These are phyloP conservation scores for Glaciozyma martinii DNA, from an alignment of 768 basidiomycete genomes.

Conservation along the genomic window DNA sequence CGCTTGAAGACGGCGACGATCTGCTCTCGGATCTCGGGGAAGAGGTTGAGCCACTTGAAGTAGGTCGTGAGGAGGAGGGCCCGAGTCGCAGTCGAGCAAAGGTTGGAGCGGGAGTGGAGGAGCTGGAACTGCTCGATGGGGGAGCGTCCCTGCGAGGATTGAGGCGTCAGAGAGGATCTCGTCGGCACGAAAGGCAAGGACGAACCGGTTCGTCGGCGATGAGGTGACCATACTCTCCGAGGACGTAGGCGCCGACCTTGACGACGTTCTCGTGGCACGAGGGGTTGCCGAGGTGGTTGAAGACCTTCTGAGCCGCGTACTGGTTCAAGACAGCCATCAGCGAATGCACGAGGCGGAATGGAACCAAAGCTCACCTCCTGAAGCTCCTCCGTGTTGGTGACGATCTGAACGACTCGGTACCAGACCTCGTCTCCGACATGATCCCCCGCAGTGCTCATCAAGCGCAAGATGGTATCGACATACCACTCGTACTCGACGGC, in stretches of 20 bases:
- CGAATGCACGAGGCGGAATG: background rate
- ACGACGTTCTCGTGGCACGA: conserved; percentile 68
- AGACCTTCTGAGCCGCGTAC: conserved; percentile 87
- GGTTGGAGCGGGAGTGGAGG: conserved; percentile 88
- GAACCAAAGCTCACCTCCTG: conserved; percentile 48
- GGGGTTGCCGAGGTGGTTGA: conserved; percentile 71
- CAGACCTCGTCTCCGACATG: conserved; percentile 99
- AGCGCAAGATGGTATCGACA: conserved; percentile 90
- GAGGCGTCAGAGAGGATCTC: no score
- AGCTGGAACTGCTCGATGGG: conserved; percentile 89
- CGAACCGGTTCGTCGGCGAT: conserved; percentile 87
- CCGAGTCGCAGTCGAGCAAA: conserved; percentile 82
- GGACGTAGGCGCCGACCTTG: conserved; percentile 91
- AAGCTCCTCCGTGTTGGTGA: conserved; percentile 95
- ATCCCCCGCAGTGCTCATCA: conserved; percentile 93
- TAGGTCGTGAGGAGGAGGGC: conserved; percentile 91
- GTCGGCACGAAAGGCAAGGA: background rate
- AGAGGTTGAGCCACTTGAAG: conserved; percentile 99
- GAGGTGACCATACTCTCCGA: conserved; percentile 96
- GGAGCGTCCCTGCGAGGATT: conserved; percentile 45
- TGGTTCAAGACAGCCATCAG: background rate
- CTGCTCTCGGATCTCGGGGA: conserved; percentile 94
- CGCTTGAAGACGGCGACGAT: conserved; percentile 91
- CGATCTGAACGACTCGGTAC: conserved; percentile 95
- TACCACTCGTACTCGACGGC: conserved; percentile 63